Evolutionary conservation across 2,329 filamentous ascomycete genomes (phyloP), one percentile per base, ranked within the genome.

Genomic region (Penicillium aurantiogriseum): DNA sequence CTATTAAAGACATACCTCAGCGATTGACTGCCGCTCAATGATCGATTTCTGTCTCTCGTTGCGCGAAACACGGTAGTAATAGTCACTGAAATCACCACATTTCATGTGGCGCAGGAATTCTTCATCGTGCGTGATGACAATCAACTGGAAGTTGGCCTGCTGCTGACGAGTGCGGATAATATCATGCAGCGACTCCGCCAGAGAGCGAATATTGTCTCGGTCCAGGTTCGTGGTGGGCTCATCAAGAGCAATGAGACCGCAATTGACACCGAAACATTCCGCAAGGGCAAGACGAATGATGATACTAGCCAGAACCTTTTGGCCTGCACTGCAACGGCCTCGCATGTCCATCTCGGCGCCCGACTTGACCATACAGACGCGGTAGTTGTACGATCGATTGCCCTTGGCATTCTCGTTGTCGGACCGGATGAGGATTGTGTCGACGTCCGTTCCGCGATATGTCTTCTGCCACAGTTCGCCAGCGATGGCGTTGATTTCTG

Each of bases 261-360:
- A 99, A 71, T 95, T 96, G 69, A 92, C 85, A 63, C 94, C 94
- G 72, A 99, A 99, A 67, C 92, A 96, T 76, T 99, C 94, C 4
- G 94, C 94, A 46, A 99, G 84, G 13, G 95, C 94, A 29, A 99
- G 85, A 2, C 94, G 92, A 74, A 99, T 97, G 76, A 99, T 95
- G 78, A 99, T 99, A 75, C 88, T 92, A 5, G 94, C 94, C 29
- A 99, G 85, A 29, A 99, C 93, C 76, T 96, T 97, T 74, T 99
- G 94, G 4, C 94, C 94, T 1, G 94, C 94, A 65, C 90, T 95
- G 81, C 94, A 99, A 54, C 94, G 90, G 1, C 94, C 95, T 61
- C 94, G 91, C 94, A 99, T 99, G 78, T 99, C 94, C 92, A 99
- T 96, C 76, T 99, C 94, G 0, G 90, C 91, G 69, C 95, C 92